A percentile compares a stretch with the other conserved stretches of the same genome.
phyloP scores from a whole-genome alignment of 2,329 filamentous ascomycete species.

The Graphium sp. region DNA sequence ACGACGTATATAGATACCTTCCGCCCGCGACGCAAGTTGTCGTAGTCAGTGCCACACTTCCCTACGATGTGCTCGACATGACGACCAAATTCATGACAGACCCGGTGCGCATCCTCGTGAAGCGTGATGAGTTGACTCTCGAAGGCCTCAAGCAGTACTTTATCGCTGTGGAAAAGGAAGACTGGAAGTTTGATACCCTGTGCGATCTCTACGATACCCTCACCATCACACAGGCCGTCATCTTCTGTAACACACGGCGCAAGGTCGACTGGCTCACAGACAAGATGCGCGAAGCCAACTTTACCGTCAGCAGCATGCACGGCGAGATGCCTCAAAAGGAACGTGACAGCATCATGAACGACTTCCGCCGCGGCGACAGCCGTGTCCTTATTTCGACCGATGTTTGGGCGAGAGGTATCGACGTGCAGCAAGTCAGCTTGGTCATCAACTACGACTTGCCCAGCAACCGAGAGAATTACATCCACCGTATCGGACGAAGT shows the following conservation, averaged over 20 bases:
- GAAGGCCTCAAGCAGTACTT: constrained; percentile 99
- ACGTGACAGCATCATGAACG: constrained; percentile 97
- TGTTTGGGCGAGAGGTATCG: constrained; percentile 95
- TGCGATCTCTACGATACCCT: constrained; percentile 98
- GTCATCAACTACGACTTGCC: constrained; percentile 99
- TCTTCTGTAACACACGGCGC: constrained; percentile 97
- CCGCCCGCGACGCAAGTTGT: constrained; percentile 97
- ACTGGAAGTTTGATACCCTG: constrained; percentile 98
- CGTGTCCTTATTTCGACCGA: constrained; percentile 94
- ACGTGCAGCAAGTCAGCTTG: constrained; percentile 93
- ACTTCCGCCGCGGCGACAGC: constrained; percentile 93
- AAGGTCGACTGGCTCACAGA: constrained; percentile 99
- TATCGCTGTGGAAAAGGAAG: constrained; percentile 97
- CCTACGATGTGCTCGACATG: constrained; percentile 97
- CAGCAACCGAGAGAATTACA: constrained; percentile 98
- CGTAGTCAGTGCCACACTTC: constrained; percentile 88
- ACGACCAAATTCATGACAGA: constrained; percentile 99
- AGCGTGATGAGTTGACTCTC: constrained; percentile 95
- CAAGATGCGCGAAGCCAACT: constrained; percentile 98
- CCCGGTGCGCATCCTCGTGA: constrained; percentile 87
- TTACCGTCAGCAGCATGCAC: constrained; percentile 97
- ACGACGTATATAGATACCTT: constrained; percentile 95
- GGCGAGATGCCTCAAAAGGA: constrained; percentile 99
- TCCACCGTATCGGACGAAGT: constrained; percentile 92
- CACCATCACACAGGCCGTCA: constrained; percentile 96